Conservation (phyloP, 108 stramenopile species). For the Bacterosira constricta region DNA sequence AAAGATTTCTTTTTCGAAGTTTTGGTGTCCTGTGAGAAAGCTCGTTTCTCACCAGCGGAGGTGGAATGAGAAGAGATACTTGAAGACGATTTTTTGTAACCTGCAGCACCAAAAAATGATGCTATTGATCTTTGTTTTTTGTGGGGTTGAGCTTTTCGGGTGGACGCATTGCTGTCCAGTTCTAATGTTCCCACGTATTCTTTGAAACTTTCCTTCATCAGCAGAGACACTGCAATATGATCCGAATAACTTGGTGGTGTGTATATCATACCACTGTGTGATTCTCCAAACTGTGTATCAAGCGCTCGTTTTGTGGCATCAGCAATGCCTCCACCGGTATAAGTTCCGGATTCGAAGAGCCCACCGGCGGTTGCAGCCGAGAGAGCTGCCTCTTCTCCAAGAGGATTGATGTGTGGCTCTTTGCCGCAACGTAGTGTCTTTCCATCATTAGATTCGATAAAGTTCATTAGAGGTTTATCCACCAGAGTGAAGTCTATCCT, state of each 20-base stretch:
- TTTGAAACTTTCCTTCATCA: constrained; percentile 53
- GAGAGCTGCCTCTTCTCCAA: constrained; percentile 77
- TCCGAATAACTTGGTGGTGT: constrained; percentile 91
- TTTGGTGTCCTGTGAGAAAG: neutral
- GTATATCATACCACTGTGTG: constrained; percentile 91
- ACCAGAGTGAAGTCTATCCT: constrained; percentile 92
- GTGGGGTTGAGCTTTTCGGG: constrained; percentile 87
- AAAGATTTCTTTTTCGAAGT: constrained; percentile 15
- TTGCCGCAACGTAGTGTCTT: constrained; percentile 63
- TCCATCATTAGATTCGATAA: constrained; percentile 41
- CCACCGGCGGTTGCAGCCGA: constrained; percentile 82
- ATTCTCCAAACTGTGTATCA: constrained; percentile 73
- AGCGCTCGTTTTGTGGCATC: constrained; percentile 64
- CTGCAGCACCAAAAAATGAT: constrained; percentile 66
- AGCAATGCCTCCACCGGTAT: constrained; percentile 86
- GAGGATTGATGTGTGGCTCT: constrained; percentile 42
- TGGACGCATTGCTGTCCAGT: constrained; percentile 51
- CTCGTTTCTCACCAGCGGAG: constrained; percentile 11
- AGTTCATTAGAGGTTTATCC: constrained; percentile 56
- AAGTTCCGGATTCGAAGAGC: constrained; percentile 70
- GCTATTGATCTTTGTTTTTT: constrained; percentile 78
- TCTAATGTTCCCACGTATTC: constrained; percentile 9
- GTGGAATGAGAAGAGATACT: neutral
- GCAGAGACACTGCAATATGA: constrained; percentile 84
- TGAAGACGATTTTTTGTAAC: constrained; percentile 2